Evolutionary conservation across 768 basidiomycete genomes (phyloP).

Genomic region (Termitomyces sp.): DNA sequence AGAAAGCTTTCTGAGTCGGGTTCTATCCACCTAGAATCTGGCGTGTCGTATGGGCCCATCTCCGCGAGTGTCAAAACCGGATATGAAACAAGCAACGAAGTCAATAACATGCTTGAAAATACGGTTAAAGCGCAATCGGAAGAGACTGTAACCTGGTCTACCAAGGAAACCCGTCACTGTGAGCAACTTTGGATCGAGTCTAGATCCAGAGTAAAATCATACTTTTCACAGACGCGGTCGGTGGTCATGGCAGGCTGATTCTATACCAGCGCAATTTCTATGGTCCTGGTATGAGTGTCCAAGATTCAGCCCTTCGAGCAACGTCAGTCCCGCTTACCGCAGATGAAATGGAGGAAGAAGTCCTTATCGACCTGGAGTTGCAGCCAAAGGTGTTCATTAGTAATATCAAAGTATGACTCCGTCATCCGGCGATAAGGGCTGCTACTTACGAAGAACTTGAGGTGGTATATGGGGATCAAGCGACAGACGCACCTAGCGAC

Average conservation of each 20-base stretch:
- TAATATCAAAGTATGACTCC: not conserved
- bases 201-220: not conserved
- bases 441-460: no score
- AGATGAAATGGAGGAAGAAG: not conserved
- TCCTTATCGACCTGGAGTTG: not conserved
- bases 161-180: not conserved
- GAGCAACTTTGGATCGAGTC: not conserved
- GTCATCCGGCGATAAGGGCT: not conserved
- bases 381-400: slow-evolving; percentile 1
- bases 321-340: not conserved
- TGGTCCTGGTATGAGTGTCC: slow-evolving; percentile 2
- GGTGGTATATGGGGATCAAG: not conserved
- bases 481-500: not conserved
- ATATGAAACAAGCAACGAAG: not conserved
- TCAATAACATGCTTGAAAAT: not conserved
- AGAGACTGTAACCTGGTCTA: not conserved
- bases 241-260: not conserved
- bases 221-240: not conserved
- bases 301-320: not conserved
- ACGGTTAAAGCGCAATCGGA: not conserved
- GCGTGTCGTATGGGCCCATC: slow-evolving; percentile 4
- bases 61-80: not conserved
- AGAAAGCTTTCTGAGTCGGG: not conserved
- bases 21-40: not conserved
- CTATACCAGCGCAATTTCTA: slow-evolving; percentile 4